Evolutionary conservation across 1,284 basidiomycete genomes (phyloP), one percentile per base, ranked within the genome.

Genomic region (Ceratobasidium theobromae): DNA sequence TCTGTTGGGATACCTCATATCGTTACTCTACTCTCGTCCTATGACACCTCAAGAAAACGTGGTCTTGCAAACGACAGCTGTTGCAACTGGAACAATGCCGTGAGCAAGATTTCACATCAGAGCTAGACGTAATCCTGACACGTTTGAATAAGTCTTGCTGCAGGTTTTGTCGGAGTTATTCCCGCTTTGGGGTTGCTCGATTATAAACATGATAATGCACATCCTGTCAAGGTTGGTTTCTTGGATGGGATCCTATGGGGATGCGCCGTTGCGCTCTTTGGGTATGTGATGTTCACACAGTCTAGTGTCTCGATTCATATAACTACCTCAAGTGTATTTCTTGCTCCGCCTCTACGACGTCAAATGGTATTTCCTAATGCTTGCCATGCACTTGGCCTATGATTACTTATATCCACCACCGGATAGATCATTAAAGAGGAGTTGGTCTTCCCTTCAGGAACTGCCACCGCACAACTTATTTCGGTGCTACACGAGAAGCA

Each of bases 381-480:
- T 11, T 6, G 18, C 43, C 9, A 11, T 21, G 43, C 6, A 8
- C 5, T 64, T 4, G 30, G 30, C 48, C 6, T 8, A n/a, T 40
- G 4, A 16, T 25, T 18, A 27, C 28, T 8, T 18, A 35, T 23
- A 16, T 16, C 46, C 23, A 58, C 23, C 18, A n/a, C n/a, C n/a
- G n/a, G n/a, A n/a, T 35, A 93, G 87, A 95, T 98, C 67, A 86
- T 98, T 46, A 89, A 95, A 75, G 95, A 98, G 75, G 88, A 96
- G 75, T 84, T 98, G 14, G 82, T 91, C 0, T 98, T 98, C 71
- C 95, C 95, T 0, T 94, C 91, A 0, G 96, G 96, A 23, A 97
- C 91, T n/a, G 95, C 95, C 0, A 98, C 95, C 0, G 96, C 95
- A 1, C 95, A 98, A 73, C 81, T 98, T 18, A 94, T 98, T 52